Base-by-base conservation (phyloP, 768 basidiomycete genomes). In the Mycena polygramma region DNA sequence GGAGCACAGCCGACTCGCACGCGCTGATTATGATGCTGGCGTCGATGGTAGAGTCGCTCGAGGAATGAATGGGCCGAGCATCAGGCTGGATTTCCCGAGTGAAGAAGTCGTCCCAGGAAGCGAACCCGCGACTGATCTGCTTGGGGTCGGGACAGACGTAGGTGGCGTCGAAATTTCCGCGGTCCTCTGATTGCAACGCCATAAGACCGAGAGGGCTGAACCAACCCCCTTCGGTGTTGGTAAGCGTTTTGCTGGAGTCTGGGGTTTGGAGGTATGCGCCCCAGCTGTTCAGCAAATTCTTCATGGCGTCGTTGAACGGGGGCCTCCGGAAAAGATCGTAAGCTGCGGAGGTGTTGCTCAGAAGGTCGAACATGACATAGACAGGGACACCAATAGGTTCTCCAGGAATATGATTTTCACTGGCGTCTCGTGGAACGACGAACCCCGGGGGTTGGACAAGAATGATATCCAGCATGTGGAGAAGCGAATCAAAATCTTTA, bases 101-200 rank as follows among this genome's bases (percentile, higher is more conserved):
- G 74, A 88, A 88, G 77, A 85, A 86, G 72, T 84, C 80, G 53
- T 86, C 85, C 83, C 70, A 83, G 49, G 78, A 81, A 3, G 19
- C 68, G 73, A 76, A 83, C 2, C 87, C 87, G 68, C 82, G 74
- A 63, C 85, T 65, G 26, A 75, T 64, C 0, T 74, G 75, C 2
- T 74, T 66, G 0, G 84, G 81, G 57, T 86, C 75, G n/a, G 46
- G 57, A 13, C 52, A 39, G n/a, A 66, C 63, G 55, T 55, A 43
- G 4, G 52, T 36, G 39, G 58, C 48, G 52, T 58, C 79, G 74
- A 64, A 59, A 17, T 57, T 54, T 4, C 54, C 63, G 17, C 8
- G 2, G 15, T 37, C 57, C 9, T 57, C 7, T 35, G 46, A 43
- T 43, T 20, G 37, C 19, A 57, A 11, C 4, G 35, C 54, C 17